A percentile compares a stretch with the other conserved stretches of the same genome.
Evolutionary conservation across 164 flowering plant genomes (phyloP).

Genomic region (Dillenia turbinata): DNA sequence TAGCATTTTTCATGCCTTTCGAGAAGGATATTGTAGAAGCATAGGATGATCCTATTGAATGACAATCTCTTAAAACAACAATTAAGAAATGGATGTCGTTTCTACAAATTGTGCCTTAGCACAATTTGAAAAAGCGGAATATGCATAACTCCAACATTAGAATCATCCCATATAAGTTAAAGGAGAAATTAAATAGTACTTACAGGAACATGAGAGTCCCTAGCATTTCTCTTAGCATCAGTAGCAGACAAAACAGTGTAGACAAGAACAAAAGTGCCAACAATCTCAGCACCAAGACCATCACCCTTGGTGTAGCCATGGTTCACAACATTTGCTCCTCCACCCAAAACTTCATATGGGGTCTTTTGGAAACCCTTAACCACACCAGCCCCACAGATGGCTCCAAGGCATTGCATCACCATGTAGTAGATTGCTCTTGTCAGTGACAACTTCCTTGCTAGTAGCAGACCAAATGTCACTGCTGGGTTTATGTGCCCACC

Average conservation of each 20-base stretch:
- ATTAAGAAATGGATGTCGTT: too few relatives aligned
- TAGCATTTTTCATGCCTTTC: too few relatives aligned
- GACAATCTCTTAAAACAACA: too few relatives aligned
- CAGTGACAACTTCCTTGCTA: constrained; percentile 60
- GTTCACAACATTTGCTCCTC: constrained; percentile 47
- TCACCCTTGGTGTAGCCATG: constrained; percentile 53
- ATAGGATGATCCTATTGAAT: too few relatives aligned
- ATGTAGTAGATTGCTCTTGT: constrained; percentile 56
- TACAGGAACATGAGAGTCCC: constrained; percentile 75
- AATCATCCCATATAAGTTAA: too few relatives aligned
- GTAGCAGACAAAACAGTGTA: constrained; percentile 70
- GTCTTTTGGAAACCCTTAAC: constrained; percentile 46
- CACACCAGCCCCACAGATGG: constrained; percentile 60
- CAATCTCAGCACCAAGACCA: constrained; percentile 59
- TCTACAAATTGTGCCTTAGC: too few relatives aligned
- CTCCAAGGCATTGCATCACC: constrained; percentile 60
- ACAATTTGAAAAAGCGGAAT: too few relatives aligned
- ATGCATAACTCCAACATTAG: too few relatives aligned
- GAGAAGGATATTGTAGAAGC: too few relatives aligned
- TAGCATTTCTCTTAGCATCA: constrained; percentile 65
- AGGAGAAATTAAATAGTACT: constrained; percentile 16
- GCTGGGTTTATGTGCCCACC: constrained; percentile 74
- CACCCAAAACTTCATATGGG: constrained; percentile 27
- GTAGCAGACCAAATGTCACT: constrained; percentile 57
- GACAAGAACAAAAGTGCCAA: constrained; percentile 61